These are phyloP conservation scores for Rhynchosporium graminicola DNA, from an alignment of 2,329 filamentous ascomycete genomes.

Conservation along the genomic window DNA sequence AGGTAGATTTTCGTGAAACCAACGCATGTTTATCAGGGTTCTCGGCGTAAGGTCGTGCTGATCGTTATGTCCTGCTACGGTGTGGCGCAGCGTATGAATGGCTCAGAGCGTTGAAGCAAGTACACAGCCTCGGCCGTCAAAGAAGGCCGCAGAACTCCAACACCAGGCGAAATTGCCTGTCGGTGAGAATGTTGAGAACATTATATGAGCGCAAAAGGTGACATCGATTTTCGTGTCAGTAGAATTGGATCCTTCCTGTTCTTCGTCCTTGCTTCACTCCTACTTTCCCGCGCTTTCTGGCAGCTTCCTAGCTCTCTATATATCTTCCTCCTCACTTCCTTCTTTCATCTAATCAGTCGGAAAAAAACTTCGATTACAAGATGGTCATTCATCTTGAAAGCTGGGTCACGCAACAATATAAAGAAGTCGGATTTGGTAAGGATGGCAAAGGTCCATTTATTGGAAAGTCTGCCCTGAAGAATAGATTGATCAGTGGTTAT, in stretches of 20 bases:
- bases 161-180: slow-evolving; percentile 20
- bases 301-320: slow-evolving; percentile 8
- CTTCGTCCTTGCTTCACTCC: slow-evolving; percentile 15
- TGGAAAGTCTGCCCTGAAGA: slow-evolving; percentile 21
- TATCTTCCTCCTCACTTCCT: slow-evolving; percentile 5
- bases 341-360: neutral
- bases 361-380: slow-evolving; percentile 4
- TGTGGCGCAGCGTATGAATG: slow-evolving; percentile 13
- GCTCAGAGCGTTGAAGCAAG: slow-evolving; percentile 10
- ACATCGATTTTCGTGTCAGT: slow-evolving; percentile 2
- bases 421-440: slow-evolving; percentile 23
- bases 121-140: slow-evolving; percentile 20
- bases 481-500: slow-evolving; percentile 22
- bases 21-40: slow-evolving; percentile 11
- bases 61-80: slow-evolving; percentile 6
- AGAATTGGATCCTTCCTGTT: slow-evolving; percentile 8
- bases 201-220: slow-evolving; percentile 10
- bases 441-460: slow-evolving; percentile 23
- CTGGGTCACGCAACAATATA: slow-evolving; percentile 22
- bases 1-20: slow-evolving; percentile 5
- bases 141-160: slow-evolving; percentile 16
- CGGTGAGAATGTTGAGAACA: neutral
- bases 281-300: slow-evolving; percentile 12
- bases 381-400: slow-evolving; percentile 22
- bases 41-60: slow-evolving; percentile 9